Percentiles rank a stretch among this genome's conserved stretches.
Evolutionary conservation across 495 filamentous ascomycete species (phyloP).

Genomic region (Aspergillus homomorphus): DNA sequence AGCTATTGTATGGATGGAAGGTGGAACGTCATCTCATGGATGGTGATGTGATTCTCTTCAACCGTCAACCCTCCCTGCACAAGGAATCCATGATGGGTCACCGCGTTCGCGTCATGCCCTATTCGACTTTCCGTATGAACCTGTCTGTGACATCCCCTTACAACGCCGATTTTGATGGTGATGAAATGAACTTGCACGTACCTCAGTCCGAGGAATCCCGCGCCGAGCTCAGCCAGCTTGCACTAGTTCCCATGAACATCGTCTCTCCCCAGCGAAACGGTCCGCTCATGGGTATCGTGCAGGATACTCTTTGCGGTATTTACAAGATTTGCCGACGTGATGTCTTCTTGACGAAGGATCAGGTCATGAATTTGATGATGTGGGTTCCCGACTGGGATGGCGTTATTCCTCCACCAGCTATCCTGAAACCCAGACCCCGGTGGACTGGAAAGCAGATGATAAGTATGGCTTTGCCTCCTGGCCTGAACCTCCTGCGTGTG

Average conservation of each 20-base stretch:
- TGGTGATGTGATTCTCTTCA: slow-evolving; percentile 98
- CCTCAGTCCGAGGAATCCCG: slow-evolving; percentile 95
- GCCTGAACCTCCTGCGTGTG: slow-evolving; percentile 73
- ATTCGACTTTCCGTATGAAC: slow-evolving; percentile 96
- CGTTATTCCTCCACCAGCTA: slow-evolving; percentile 83
- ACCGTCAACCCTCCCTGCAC: slow-evolving; percentile 96
- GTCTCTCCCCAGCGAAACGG: slow-evolving; percentile 97
- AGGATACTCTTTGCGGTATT: slow-evolving; percentile 92
- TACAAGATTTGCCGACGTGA: slow-evolving; percentile 96
- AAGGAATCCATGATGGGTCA: slow-evolving; percentile 99
- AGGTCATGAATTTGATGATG: slow-evolving; percentile 92
- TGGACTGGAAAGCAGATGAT: slow-evolving; percentile 99
- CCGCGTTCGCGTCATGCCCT: slow-evolving; percentile 95
- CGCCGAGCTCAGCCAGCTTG: slow-evolving; percentile 87
- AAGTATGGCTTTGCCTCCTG: slow-evolving; percentile 84
- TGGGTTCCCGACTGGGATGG: slow-evolving; percentile 99
- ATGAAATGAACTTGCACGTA: slow-evolving; percentile 99
- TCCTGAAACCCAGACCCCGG: slow-evolving; percentile 82
- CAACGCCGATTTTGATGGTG: slow-evolving; percentile 99
- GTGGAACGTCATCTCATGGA: slow-evolving; percentile 94
- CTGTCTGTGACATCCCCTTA: slow-evolving; percentile 97
- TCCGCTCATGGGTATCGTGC: slow-evolving; percentile 98
- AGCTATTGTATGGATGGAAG: slow-evolving; percentile 94
- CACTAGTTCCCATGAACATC: slow-evolving; percentile 94
- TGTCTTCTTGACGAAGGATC: slow-evolving; percentile 80